Evolutionary conservation across 495 filamentous ascomycete species (phyloP), one percentile per base, ranked within the genome.

Genomic region (Corynascus novoguineensis): DNA sequence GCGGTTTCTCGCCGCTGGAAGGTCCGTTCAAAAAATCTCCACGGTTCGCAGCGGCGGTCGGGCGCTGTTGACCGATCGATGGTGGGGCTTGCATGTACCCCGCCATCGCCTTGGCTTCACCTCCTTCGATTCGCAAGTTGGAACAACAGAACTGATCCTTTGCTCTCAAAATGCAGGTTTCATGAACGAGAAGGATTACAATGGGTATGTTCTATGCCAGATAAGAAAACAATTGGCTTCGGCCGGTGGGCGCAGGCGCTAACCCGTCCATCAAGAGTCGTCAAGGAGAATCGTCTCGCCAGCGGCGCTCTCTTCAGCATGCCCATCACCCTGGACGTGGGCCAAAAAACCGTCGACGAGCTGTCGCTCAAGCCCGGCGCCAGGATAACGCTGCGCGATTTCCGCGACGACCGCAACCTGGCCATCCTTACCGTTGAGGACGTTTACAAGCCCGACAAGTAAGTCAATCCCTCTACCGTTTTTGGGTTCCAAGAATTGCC

Each of bases 391-490:
- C 86, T 98, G 38, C 88, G 92, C 52, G 93, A 98, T 71, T 92
- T 95, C 77, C 87, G 93, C 72, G 95, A 98, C 64, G 93, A 98
- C 70, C 83, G 90, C 29, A 93, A 95, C 71, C 78, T 98, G 60
- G 93, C 92, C 57, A 98, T 98, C 64, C 80, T 97, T 66, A 96
- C 91, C 32, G 83, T 98, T 55, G 91, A 96, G 38, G 93, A 98
- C 74, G 82, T 98, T 61, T 98, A 98, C 80, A 86, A 85, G 74
- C 91, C 93, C 37, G 84, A 98, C 77, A 97, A 97, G 93, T 95
- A 81, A 75, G 84, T 74, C 38, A 21, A 12, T 38, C 21, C n/a
- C n/a, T n/a, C n/a, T n/a, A 54, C 57, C 41, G 29, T 52, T 24
- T 57, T 27, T 53, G 27, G n/a, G n/a, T n/a, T 50, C 40, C 54